These are phyloP conservation scores for Colletotrichum sojae DNA, from an alignment of 2,329 filamentous ascomycete species.

Conservation along the genomic window DNA sequence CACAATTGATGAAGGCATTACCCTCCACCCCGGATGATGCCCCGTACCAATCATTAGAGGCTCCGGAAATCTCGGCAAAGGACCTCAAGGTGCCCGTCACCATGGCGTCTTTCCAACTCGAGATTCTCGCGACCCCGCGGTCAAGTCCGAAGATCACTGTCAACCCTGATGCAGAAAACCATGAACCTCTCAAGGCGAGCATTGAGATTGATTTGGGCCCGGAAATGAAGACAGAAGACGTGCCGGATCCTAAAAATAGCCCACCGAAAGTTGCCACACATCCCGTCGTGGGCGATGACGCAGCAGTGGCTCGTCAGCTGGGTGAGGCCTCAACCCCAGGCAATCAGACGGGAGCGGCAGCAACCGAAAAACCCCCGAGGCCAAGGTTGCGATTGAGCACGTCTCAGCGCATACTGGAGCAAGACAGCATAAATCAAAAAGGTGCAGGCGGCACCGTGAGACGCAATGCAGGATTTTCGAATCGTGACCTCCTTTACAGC, in stretches of 20 bases:
- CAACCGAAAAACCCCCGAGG: conserved; percentile 37
- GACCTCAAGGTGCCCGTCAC: conserved; percentile 26
- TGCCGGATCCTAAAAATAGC: conserved; percentile 5
- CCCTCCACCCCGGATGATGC: conserved; percentile 59
- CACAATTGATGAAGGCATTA: conserved; percentile 67
- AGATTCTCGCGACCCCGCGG: conserved; percentile 30
- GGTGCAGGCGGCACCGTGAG: conserved; percentile 19
- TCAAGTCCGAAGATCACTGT: conserved; percentile 31
- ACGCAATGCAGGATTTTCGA: background rate
- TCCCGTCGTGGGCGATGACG: no score
- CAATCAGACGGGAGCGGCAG: background rate
- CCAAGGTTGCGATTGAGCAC: conserved; percentile 49
- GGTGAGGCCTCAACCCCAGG: background rate
- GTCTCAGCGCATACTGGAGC: conserved; percentile 15
- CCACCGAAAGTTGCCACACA: background rate
- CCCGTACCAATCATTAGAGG: background rate
- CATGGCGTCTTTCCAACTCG: conserved; percentile 40
- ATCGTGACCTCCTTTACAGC: background rate
- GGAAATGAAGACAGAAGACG: no score
- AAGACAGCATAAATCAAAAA: background rate
- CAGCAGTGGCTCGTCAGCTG: no score
- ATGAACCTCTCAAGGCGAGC: conserved; percentile 31
- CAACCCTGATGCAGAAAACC: conserved; percentile 13
- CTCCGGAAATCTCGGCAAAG: conserved; percentile 7
- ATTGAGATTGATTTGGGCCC: conserved; percentile 12